Evolutionary conservation across 2,329 filamentous ascomycete species (phyloP), one percentile per base, ranked within the genome.

Genomic region (Colletotrichum eleusines): DNA sequence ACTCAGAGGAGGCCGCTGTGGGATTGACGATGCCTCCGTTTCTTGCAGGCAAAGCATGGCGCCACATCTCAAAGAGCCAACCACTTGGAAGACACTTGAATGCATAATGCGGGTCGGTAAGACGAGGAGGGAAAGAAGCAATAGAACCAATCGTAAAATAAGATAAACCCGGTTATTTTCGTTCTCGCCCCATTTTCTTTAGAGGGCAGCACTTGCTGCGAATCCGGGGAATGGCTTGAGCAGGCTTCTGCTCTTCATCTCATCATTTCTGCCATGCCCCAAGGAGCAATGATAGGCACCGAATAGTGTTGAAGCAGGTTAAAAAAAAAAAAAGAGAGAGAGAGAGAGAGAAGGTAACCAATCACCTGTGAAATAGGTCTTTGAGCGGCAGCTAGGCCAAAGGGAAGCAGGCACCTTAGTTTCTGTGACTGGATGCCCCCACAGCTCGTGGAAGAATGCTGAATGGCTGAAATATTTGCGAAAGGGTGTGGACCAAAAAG

Each of bases 401-500:
- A 64, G 48, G 44, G 38, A 31, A 31, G 38, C n/a, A 31, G 60
- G 35, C 14, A 58, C 40, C 42, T 33, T 44, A 20, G 20, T 33
- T 51, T 51, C 28, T 18, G 33, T 40, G 54, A 38, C 31, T n/a
- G 11, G 42, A 44, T 42, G 50, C 20, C 18, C 44, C 42, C 60
- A 23, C 33, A 58, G 40, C 44, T 42, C 23, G 60, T 44, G 20
- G 26, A 69, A 65, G 42, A 28, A 40, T n/a, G 61, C 61, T 65
- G n/a, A 44, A 28, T 65, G 60, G 66, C 42, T 23, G 31, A 18
- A 8, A 23, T 51, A 33, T 33, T 40, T 57, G 23, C 60, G 53
- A 58, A 42, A 51, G 60, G 66, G 66, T 68, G 66, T 68, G 66
- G n/a, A 58, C 26, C 26, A 50, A 54, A 60, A 55, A 66, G 50